Evolutionary conservation across 257 asterid genomes (phyloP), one percentile per base, ranked within the genome.

Genomic region (Ajuga chamaepitys): DNA sequence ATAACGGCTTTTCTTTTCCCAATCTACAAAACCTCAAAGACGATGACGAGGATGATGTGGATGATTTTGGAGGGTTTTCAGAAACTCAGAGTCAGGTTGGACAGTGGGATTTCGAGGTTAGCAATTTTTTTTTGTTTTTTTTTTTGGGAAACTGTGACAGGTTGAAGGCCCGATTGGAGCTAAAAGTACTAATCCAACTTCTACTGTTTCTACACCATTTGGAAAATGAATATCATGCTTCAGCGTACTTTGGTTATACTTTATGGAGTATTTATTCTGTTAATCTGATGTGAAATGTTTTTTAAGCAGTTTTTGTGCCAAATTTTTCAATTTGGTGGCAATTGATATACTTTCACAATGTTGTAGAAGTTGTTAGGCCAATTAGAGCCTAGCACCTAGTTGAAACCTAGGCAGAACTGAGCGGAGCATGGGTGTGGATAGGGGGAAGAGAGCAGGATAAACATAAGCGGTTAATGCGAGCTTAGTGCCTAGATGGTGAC

Each of bases 41-140:
- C 12, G 86, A 66, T 13, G 90, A 80, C 13, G 95, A 87, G 8
- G 89, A 76, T 0, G 96, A 88, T 21, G 45, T 86, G 24, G 96
- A 94, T 68, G 88, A 78, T 28, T 89, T 86, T 32, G 77, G 54
- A 0, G 97, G 95, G 37, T 87, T 88, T 74, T 74, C 83, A 3
- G 97, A 89, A 42, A 83, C 88, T 7, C 89, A 78, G 70, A 84
- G 83, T 70, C 95, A 84, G 50, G 82, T 62, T 66, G 90, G 85
- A 20, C 87, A 78, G 40, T 77, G 74, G 81, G 81, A 93, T 72
- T 21, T 76, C 79, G 97, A 82, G 85, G 89, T 83, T 64, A 34
- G 72, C 22, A 8, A 32, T 46, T 26, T 12, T 48, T 48, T 37
- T 37, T 4, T 5, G 17, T 34, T 37, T 25, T 26, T 26, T 28